Evolutionary conservation across 2,329 filamentous ascomycete genomes (phyloP), one percentile per base, ranked within the genome.

Genomic region (Hirsutella minnesotensis): DNA sequence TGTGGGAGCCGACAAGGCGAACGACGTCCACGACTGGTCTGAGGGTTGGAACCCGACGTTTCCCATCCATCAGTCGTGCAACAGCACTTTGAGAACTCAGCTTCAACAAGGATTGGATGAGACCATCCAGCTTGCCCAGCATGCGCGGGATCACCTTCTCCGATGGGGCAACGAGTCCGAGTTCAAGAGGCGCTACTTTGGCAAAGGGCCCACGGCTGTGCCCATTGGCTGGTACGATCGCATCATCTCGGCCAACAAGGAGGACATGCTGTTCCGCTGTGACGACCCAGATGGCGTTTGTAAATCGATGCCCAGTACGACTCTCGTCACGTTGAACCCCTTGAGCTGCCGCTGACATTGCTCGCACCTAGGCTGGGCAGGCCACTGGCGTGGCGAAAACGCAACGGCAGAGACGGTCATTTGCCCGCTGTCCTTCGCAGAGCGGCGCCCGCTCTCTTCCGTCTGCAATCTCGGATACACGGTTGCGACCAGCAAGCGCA

Each of bases 231-330:
- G 76, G 66, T 81, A 70, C 49, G 73, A 80, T 42, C 70, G 74
- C 45, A 64, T 85, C 27, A 64, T 75, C 51, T 67, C 68, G 36
- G 77, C 69, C 1, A 71, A 83, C 58, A 75, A 75, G 53, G 62
- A 63, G 0, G 68, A 64, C 21, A 66, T 80, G 38, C 54, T 77
- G 16, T 83, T 84, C 66, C 74, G 80, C 18, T 84, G 81, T 51
- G 81, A 86, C 46, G 75, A 85, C 49, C 70, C 75, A 0, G 81
- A 85, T 50, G 62, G 68, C 18, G 84, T 84, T 62, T 85, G 81
- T 51, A 61, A 49, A 5, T 69, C 55, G 10, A 70, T 67, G 53
- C 65, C 70, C 21, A 55, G 64, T 65, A 51, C 42, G 61, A 1
- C n/a, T n/a, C n/a, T n/a, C n/a, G n/a, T n/a, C n/a, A n/a, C n/a